Conservation (phyloP, 345 rosid genomes). For the Aethionema arabicum region DNA sequence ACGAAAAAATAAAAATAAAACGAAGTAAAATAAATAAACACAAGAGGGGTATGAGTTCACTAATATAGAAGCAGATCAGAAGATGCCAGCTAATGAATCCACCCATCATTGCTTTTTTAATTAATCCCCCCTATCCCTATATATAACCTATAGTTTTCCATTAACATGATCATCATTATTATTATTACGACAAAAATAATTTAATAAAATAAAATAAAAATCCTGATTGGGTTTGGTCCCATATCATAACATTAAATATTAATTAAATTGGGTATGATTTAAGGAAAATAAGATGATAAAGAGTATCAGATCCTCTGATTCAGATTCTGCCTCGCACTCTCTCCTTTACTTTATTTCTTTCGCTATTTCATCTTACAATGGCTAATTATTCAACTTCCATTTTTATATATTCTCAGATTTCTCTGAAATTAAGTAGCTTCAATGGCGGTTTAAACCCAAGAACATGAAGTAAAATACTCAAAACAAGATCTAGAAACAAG, state of each 20-base stretch:
- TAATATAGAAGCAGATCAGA: constrained; percentile 16
- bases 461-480: no score
- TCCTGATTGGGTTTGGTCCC: constrained; percentile 35
- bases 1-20: constrained; percentile 11
- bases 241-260: background rate
- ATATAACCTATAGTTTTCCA: constrained; percentile 15
- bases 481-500: no score
- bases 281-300: constrained; percentile 16
- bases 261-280: constrained; percentile 27
- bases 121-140: constrained; percentile 14
- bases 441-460: no score
- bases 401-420: no score
- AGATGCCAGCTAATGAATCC: constrained; percentile 34
- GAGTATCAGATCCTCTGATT: constrained; percentile 35
- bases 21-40: background rate
- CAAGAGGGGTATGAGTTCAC: constrained; percentile 19
- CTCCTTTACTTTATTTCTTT: constrained; percentile 31
- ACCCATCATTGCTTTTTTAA: constrained; percentile 31
- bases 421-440: no score
- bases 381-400: constrained; percentile 5
- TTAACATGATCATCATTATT: background rate
- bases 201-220: constrained; percentile 1
- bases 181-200: background rate
- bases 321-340: constrained; percentile 29
- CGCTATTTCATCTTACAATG: constrained; percentile 38